Evolutionary conservation across 73 alveolate species (phyloP).

Genomic region (Stentor coeruleus): DNA sequence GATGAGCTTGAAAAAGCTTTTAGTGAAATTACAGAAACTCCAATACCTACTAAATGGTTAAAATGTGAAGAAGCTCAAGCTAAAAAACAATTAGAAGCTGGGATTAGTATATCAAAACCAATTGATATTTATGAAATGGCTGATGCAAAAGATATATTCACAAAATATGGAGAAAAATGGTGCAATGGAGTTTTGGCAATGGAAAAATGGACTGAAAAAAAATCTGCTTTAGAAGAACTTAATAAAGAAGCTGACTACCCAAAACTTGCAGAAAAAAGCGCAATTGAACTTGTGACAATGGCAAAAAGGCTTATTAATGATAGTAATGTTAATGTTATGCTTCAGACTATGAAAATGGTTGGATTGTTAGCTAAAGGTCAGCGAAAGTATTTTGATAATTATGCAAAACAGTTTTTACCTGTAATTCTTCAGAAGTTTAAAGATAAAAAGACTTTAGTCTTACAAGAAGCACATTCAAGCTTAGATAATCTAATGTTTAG

Average conservation of each 20-base stretch:
- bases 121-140: slow-evolving; percentile 62
- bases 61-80: slow-evolving; percentile 42
- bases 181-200: slow-evolving; percentile 52
- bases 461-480: slow-evolving; percentile 34
- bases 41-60: slow-evolving; percentile 38
- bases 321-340: slow-evolving; percentile 30
- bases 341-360: slow-evolving; percentile 24
- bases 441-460: slow-evolving; percentile 30
- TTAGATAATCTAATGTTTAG: slow-evolving; percentile 34
- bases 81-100: slow-evolving; percentile 31
- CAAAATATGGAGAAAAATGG: slow-evolving; percentile 65
- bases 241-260: slow-evolving; percentile 36
- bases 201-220: slow-evolving; percentile 75
- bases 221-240: slow-evolving; percentile 51
- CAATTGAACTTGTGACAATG: slow-evolving; percentile 29
- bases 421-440: slow-evolving; percentile 20
- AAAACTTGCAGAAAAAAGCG: slow-evolving; percentile 26
- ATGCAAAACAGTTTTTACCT: slow-evolving; percentile 23
- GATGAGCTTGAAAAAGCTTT: slow-evolving; percentile 49
- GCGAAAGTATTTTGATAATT: slow-evolving; percentile 24
- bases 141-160: slow-evolving; percentile 66
- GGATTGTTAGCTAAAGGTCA: slow-evolving; percentile 31
- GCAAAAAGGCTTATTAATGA: slow-evolving; percentile 35
- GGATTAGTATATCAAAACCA: slow-evolving; percentile 45
- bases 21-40: slow-evolving; percentile 33